These are phyloP conservation scores for Aspergillus tanneri DNA, from an alignment of 2,329 filamentous ascomycete genomes.

Conservation along the genomic window DNA sequence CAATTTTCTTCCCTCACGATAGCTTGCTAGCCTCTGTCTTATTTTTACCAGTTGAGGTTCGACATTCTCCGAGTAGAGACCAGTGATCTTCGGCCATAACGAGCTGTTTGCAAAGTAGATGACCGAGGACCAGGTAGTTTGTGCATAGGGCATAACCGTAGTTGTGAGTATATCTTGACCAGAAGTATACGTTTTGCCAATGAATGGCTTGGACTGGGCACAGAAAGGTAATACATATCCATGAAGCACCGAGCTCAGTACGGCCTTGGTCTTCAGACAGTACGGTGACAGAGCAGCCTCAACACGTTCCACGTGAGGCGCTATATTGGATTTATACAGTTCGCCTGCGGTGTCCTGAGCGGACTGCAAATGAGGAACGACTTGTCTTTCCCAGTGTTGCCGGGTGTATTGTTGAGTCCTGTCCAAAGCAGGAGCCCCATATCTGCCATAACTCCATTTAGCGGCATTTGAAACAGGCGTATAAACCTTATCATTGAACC, in stretches of 20 bases:
- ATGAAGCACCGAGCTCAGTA: slow-evolving; percentile 21
- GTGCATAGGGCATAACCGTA: slow-evolving; percentile 69
- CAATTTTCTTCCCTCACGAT: slow-evolving; percentile 60
- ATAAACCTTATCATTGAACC: slow-evolving; percentile 61
- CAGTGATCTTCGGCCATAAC: slow-evolving; percentile 76
- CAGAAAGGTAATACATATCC: slow-evolving; percentile 73
- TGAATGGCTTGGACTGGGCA: slow-evolving; percentile 70
- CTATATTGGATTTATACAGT: slow-evolving; percentile 69
- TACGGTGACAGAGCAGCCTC: slow-evolving; percentile 65
- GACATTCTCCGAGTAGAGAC: slow-evolving; percentile 85
- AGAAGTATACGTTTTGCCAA: slow-evolving; percentile 64
- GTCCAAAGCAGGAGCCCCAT: slow-evolving; percentile 71
- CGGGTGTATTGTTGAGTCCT: slow-evolving; percentile 65
- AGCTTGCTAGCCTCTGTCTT: slow-evolving; percentile 75
- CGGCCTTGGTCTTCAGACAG: slow-evolving; percentile 70
- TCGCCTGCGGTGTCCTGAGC: slow-evolving; percentile 61
- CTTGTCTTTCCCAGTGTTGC: slow-evolving; percentile 73
- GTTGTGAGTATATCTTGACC: slow-evolving; percentile 66
- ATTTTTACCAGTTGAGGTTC: slow-evolving; percentile 94
- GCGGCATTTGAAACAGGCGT: slow-evolving; percentile 66
- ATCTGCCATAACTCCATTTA: slow-evolving; percentile 60
- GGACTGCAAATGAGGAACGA: slow-evolving; percentile 71
- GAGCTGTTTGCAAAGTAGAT: slow-evolving; percentile 70
- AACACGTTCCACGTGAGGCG: slow-evolving; percentile 69
- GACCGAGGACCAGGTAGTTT: slow-evolving; percentile 68